phyloP scores from a whole-genome alignment of 129 eudicot species.

The Tanacetum coccineum region DNA sequence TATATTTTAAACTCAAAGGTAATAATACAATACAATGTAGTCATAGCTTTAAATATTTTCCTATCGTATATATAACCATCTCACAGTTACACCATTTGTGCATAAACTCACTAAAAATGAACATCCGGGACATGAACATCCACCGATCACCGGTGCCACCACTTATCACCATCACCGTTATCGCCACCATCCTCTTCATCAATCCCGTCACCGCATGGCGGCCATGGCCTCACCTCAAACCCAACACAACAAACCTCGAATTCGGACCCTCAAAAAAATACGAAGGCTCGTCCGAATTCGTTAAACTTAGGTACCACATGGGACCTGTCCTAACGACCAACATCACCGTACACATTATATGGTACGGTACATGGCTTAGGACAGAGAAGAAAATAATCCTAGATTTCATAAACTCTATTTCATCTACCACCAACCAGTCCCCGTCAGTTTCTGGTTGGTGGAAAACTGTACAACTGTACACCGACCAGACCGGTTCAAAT shows the following conservation, averaged over 20 bases:
- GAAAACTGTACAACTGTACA: constrained; percentile 75
- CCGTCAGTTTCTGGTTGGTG: constrained; percentile 92
- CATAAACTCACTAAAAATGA: constrained; percentile 10
- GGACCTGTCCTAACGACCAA: constrained; percentile 86
- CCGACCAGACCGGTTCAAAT: constrained; percentile 81
- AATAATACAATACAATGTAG: not conserved
- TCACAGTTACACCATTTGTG: constrained; percentile 13
- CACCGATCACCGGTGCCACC: constrained; percentile 34
- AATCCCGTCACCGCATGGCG: constrained; percentile 39
- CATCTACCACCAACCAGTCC: constrained; percentile 33
- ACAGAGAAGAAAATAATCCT: constrained; percentile 84
- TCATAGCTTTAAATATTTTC: not conserved
- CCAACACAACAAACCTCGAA: constrained; percentile 38
- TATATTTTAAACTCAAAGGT: not conserved
- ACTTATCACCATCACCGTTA: constrained; percentile 23
- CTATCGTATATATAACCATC: constrained; percentile 15
- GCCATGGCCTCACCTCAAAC: constrained; percentile 47
- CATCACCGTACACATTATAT: constrained; percentile 79
- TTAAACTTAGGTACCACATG: constrained; percentile 79
- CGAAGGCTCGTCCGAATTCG: constrained; percentile 93
- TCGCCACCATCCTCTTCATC: constrained; percentile 14
- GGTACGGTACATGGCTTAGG: constrained; percentile 85
- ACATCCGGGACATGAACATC: constrained; percentile 8
- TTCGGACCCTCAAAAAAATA: constrained; percentile 64
- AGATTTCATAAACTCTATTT: constrained; percentile 68